phyloP scores from a whole-genome alignment of 306 rosid genomes.

The Luffa aegyptiaca region DNA sequence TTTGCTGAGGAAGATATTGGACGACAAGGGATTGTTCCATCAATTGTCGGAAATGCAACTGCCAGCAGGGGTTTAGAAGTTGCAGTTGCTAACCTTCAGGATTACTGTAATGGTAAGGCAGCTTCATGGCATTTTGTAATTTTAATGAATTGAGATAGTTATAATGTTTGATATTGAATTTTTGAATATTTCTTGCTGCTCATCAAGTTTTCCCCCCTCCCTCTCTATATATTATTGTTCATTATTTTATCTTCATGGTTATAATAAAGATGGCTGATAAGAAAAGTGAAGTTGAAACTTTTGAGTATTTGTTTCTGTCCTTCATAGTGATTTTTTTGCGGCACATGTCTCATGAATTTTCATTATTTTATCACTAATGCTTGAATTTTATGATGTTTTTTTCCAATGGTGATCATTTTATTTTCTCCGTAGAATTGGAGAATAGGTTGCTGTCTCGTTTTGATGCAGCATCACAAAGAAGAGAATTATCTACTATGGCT shows the following conservation, averaged over 20 bases:
- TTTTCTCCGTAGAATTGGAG: slow-evolving; percentile 64
- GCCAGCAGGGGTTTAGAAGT: slow-evolving; percentile 97
- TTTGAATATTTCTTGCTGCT: background rate
- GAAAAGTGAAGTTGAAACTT: background rate
- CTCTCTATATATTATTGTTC: background rate
- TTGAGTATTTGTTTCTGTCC: background rate
- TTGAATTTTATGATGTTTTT: background rate
- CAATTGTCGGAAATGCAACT: slow-evolving; percentile 69
- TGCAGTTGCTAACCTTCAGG: slow-evolving; percentile 96
- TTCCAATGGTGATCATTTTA: background rate
- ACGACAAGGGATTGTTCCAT: slow-evolving; percentile 59
- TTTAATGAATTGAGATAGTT: background rate
- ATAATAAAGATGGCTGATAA: no score
- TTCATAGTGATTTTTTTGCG: background rate
- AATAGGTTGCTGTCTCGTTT: slow-evolving; percentile 89
- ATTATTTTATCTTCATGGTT: no score
- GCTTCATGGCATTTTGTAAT: background rate
- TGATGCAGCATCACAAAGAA: slow-evolving; percentile 84
- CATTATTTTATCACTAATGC: background rate
- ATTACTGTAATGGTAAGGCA: slow-evolving; percentile 78
- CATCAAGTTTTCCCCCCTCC: background rate
- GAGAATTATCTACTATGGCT: slow-evolving; percentile 85
- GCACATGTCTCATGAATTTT: background rate
- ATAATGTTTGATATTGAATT: background rate
- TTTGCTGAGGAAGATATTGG: slow-evolving; percentile 99